Base-by-base conservation (phyloP, 345 rosid species). In the Hibiscus tridactylites region DNA sequence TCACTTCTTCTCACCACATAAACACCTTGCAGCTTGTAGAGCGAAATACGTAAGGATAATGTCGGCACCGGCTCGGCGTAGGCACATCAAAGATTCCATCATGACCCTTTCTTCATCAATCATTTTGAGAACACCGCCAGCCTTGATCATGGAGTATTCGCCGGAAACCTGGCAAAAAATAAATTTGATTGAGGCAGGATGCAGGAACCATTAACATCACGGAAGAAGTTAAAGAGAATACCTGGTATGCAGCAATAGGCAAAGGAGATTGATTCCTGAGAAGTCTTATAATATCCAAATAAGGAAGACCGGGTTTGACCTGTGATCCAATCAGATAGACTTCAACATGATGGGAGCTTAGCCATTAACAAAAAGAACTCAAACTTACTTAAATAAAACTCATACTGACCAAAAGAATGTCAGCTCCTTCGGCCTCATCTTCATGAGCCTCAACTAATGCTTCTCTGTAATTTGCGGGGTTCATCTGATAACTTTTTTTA, bases 241-340 rank as follows among this genome's bases (percentile, higher is more conserved):
- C 98, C 89, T 94, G 98, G 78, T 94, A 92, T 13, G 97, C 97
- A 72, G 97, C 98, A 72, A 91, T 88, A 1, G 98, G 98, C 77
- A 94, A 74, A 44, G 92, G 81, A 76, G 91, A 88, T 49, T 86
- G 82, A 58, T 94, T 90, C 67, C 92, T 87, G 24, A 94, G 90
- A 78, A 91, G 97, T 79, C 96, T 84, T 56, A 94, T 90, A 70
- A 94, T 87, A 78, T 94, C 99, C 85, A 94, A 81, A 81, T 94
- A 94, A 46, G 99, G 99, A 17, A 94, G 95, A 79, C 97, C 97
- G 1, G 99, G 97, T 83, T 94, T 92, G 75, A 90, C 98, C 97
- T 91, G 85, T 42, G 17, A 78, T 46, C 63, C 76, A 74, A 58
- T 53, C 19, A 42, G 49, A 50, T 49, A 15, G 75, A 61, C 39